A percentile compares a stretch with the other conserved stretches of the same genome.
Conservation (phyloP, 1,284 basidiomycete species). For the Takashimella koratensis region DNA sequence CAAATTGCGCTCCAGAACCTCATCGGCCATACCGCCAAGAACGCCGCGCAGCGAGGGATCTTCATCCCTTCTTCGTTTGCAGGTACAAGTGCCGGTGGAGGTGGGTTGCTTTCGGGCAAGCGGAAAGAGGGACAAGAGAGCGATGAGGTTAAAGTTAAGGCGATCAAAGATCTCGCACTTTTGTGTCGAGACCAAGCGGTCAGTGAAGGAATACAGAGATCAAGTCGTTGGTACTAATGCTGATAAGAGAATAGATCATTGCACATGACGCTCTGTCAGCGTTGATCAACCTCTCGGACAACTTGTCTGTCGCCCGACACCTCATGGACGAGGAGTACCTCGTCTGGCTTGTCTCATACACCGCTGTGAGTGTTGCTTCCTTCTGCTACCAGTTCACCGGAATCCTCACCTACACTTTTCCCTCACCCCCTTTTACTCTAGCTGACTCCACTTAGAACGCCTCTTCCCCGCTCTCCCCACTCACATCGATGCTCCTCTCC, state of each 20-base stretch:
- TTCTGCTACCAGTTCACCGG: background rate
- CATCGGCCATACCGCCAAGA: conserved; percentile 70
- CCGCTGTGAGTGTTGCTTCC: conserved; percentile 61
- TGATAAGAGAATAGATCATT: too few species aligned
- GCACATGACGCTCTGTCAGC: conserved; percentile 95
- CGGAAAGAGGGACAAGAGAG: conserved; percentile 50
- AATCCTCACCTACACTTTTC: too few species aligned
- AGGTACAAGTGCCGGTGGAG: conserved; percentile 37
- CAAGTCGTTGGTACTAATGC: too few species aligned
- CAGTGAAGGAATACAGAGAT: conserved; percentile 24
- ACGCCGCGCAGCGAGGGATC: conserved; percentile 65
- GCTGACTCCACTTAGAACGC: conserved; percentile 62
- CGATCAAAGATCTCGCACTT: conserved; percentile 64
- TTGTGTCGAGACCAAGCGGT: conserved; percentile 83
- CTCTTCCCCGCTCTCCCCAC: conserved; percentile 82
- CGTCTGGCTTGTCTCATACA: conserved; percentile 82
- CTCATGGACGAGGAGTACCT: conserved; percentile 75
- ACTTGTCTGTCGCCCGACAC: conserved; percentile 63
- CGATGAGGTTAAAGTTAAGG: conserved; percentile 62
- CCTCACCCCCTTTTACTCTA: too few species aligned
- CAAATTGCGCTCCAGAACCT: conserved; percentile 82
- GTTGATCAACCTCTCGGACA: conserved; percentile 90
- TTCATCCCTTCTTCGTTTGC: conserved; percentile 59
- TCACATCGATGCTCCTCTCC: conserved; percentile 93
- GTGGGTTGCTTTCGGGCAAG: conserved; percentile 44